Base-by-base conservation (phyloP, 176 grass and related monocot genomes). In the Carex kokanica region DNA sequence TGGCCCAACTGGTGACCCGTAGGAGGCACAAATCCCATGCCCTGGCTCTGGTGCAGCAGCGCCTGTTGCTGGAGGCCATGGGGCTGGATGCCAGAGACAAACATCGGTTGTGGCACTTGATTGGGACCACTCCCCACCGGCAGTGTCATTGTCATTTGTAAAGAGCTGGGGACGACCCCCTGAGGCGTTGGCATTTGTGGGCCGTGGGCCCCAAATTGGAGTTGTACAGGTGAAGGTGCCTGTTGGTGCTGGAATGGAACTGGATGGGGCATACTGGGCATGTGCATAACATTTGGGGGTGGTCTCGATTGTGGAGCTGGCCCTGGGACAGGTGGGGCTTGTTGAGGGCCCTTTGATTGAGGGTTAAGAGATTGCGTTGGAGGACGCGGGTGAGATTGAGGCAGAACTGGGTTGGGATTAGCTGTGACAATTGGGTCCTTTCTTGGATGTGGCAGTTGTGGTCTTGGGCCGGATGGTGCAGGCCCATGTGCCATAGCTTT, bases 41-140 rank as follows among this genome's bases (percentile, higher is more conserved):
- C 80, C 74, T 97, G 94, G 64, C 91, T 90, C 75, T 94, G 94
- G 47, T 94, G 92, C 79, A 97, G 72, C n/a, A 97, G 68, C 36
- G 88, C 43, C 88, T 92, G 90, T 60, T 90, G 92, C 67, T 89
- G 91, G 60, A 90, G 58, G 83, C 83, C 67, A 89, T 77, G 84
- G 81, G 85, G 60, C 66, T 87, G 91, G 77, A 88, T 82, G 66
- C 89, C 82, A 88, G 88, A 78, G 85, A 92, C 82, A 84, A 88
- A 94, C 79, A 92, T 87, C 6, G 87, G 85, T 47, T 88, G 86
- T 13, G 87, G 60, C 68, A 97, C 92, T 65, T 91, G 94, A 81
- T 32, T 57, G 64, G 91, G 49, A 5, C 51, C 32, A 78, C 84
- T 88, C 38, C 89, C 91, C 45, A 92, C 27, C 5, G 94, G 88